Evolutionary conservation across 768 basidiomycete genomes (phyloP).

Genomic region (Podaxis sp.): DNA sequence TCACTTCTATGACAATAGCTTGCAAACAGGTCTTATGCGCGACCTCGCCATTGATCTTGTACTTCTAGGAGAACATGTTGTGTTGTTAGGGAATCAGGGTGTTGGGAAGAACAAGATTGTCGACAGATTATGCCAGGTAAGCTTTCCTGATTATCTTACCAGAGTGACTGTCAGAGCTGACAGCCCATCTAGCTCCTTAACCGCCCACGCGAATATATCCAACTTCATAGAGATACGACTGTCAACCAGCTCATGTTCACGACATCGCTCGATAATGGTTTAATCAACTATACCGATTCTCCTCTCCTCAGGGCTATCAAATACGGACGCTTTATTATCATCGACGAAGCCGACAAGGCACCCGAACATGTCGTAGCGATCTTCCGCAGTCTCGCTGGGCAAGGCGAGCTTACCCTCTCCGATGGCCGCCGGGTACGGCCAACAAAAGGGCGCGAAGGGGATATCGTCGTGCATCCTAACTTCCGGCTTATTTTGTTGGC

Average conservation of each 20-base stretch:
- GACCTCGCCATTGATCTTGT: slow-evolving; percentile 65
- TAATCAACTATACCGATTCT: slow-evolving; percentile 62
- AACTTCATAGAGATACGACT: slow-evolving; percentile 69
- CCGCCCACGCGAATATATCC: slow-evolving; percentile 67
- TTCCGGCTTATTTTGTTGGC: slow-evolving; percentile 66
- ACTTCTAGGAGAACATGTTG: slow-evolving; percentile 60
- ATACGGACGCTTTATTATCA: slow-evolving; percentile 63
- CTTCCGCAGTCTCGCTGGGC: slow-evolving; percentile 67
- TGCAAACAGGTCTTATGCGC: slow-evolving; percentile 67
- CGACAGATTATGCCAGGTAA: slow-evolving; percentile 61
- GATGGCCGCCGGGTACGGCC: slow-evolving; percentile 60
- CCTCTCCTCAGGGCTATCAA: slow-evolving; percentile 64
- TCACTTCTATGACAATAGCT: slow-evolving; percentile 68
- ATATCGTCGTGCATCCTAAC: slow-evolving; percentile 62
- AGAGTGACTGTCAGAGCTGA: neutral
- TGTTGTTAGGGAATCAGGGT: slow-evolving; percentile 70
- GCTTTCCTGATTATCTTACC: neutral
- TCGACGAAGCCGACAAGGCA: slow-evolving; percentile 74
- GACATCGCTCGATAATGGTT: slow-evolving; percentile 56
- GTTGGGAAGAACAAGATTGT: slow-evolving; percentile 75
- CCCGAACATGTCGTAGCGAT: slow-evolving; percentile 73
- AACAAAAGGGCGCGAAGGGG: slow-evolving; percentile 44
- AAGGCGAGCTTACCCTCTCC: slow-evolving; percentile 61
- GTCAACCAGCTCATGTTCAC: slow-evolving; percentile 73
- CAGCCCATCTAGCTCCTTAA: slow-evolving; percentile 46